A percentile compares a stretch with the other conserved stretches of the same genome.
Evolutionary conservation across 108 stramenopile genomes (phyloP).

Genomic region (Nannochloropsis salina): DNA sequence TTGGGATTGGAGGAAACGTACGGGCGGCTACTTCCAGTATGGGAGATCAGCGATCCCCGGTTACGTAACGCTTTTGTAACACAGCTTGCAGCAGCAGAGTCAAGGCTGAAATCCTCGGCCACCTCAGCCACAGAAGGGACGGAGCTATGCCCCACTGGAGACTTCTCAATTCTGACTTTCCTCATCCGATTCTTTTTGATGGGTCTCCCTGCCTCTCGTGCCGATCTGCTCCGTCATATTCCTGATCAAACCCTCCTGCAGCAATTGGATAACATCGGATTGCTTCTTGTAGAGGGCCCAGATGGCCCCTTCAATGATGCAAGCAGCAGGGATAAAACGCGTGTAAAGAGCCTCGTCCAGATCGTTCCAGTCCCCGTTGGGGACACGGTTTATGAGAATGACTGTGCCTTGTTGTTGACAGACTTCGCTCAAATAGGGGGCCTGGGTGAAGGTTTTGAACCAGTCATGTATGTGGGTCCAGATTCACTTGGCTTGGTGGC

Average conservation of each 20-base stretch:
- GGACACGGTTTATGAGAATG: neutral
- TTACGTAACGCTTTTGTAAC: neutral
- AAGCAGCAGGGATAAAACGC: neutral
- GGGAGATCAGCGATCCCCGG: conserved; percentile 5
- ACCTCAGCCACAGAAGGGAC: neutral
- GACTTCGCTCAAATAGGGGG: neutral
- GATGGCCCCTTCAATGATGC: neutral
- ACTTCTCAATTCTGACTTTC: neutral
- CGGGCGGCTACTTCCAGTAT: neutral
- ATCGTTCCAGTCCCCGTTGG: neutral
- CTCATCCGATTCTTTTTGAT: conserved; percentile 8
- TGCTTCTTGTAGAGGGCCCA: neutral
- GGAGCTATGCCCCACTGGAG: neutral
- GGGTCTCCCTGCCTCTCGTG: neutral
- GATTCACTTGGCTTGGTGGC: conserved; percentile 40
- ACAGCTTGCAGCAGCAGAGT: neutral
- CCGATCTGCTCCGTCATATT: neutral
- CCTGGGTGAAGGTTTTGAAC: neutral
- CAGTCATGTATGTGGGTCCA: conserved; percentile 44
- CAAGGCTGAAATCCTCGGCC: too few relatives aligned
- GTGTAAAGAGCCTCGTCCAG: neutral
- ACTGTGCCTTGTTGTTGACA: neutral
- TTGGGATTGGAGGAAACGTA: neutral
- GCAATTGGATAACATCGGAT: conserved; percentile 15
- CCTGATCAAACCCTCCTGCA: neutral